A percentile compares a stretch with the other conserved stretches of the same genome.
Evolutionary conservation across 768 basidiomycete species (phyloP).

Genomic region (Trametes villosa): DNA sequence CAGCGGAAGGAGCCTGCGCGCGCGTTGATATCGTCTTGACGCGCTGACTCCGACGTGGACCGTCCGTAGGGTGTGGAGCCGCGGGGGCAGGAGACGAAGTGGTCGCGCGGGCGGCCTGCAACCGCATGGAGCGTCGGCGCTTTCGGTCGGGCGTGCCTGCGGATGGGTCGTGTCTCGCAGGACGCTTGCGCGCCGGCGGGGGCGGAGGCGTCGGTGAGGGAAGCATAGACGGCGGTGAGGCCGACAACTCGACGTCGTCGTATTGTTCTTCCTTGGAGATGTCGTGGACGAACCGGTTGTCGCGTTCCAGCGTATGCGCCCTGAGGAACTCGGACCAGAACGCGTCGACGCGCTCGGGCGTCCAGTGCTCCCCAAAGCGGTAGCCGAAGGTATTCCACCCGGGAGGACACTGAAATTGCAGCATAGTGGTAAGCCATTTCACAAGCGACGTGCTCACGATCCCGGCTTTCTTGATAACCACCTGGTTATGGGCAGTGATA

Average conservation of each 20-base stretch:
- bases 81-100: too few species aligned
- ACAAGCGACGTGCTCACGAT: not conserved
- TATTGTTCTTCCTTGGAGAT: not conserved
- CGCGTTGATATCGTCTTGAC: not conserved
- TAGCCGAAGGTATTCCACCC: too few species aligned
- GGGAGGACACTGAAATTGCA: not conserved
- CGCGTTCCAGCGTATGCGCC: not conserved
- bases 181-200: not conserved
- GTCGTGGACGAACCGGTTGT: constrained; percentile 5
- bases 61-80: too few species aligned
- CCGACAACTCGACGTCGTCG: not conserved
- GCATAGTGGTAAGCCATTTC: not conserved
- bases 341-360: not conserved
- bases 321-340: constrained; percentile 3
- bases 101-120: too few species aligned
- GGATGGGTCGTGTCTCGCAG: not conserved
- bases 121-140: too few species aligned
- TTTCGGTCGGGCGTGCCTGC: too few species aligned
- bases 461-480: not conserved
- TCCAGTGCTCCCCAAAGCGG: not conserved
- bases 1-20: too few species aligned
- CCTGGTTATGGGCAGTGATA: not conserved
- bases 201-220: too few species aligned
- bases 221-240: too few species aligned
- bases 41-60: not conserved